Evolutionary conservation across 345 rosid species (phyloP).

Genomic region (Hevea brasiliensis): DNA sequence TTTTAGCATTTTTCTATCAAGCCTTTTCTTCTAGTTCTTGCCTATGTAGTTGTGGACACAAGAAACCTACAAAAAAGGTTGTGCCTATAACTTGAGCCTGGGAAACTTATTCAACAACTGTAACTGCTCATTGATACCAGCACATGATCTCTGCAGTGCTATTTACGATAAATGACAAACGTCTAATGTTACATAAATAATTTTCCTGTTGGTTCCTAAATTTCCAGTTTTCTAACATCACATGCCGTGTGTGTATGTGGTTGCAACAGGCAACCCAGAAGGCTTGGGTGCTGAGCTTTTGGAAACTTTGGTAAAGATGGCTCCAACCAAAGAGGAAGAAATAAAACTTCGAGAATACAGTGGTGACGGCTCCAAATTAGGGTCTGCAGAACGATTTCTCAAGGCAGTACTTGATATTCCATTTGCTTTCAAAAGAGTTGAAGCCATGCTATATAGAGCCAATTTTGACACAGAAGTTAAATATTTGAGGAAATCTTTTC

Average conservation of each 20-base stretch:
- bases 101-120: background rate
- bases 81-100: background rate
- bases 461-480: slow-evolving; percentile 88
- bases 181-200: no score
- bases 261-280: slow-evolving; percentile 78
- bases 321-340: slow-evolving; percentile 98
- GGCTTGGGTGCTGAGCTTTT: slow-evolving; percentile 87
- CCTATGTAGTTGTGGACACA: no score
- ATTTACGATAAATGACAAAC: no score
- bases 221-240: slow-evolving; percentile 14
- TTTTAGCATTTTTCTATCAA: no score
- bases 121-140: background rate
- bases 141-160: background rate
- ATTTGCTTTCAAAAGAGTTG: slow-evolving; percentile 90
- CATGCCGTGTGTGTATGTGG: slow-evolving; percentile 18
- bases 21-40: no score
- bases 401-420: slow-evolving; percentile 89
- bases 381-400: slow-evolving; percentile 90
- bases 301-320: slow-evolving; percentile 95
- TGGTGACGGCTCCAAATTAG: slow-evolving; percentile 72
- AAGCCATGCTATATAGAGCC: slow-evolving; percentile 94
- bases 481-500: slow-evolving; percentile 81
- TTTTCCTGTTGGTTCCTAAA: background rate
- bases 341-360: slow-evolving; percentile 80
- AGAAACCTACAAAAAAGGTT: background rate